Conservation (phyloP, 2,329 filamentous ascomycete genomes). For the Sclerotinia borealis region DNA sequence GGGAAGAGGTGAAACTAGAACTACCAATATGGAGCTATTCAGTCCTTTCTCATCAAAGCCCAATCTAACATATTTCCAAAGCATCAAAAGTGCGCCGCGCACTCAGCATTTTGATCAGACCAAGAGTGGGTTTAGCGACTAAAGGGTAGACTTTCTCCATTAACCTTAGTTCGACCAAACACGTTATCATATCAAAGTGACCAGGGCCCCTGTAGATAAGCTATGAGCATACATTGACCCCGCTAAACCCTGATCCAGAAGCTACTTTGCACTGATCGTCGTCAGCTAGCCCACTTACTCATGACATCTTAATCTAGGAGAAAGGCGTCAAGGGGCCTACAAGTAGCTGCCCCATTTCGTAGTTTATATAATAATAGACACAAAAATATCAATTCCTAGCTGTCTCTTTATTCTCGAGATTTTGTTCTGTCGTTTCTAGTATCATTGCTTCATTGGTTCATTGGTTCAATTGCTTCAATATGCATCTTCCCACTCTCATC, state of each 20-base stretch:
- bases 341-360: neutral
- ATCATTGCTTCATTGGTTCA: neutral
- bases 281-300: neutral
- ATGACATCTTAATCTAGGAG: neutral
- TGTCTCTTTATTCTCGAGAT: neutral
- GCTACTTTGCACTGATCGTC: neutral
- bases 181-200: neutral
- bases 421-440: neutral
- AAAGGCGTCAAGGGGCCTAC: neutral
- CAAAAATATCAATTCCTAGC: fast-evolving
- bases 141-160: neutral
- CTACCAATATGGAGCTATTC: too few species aligned
- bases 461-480: too few species aligned
- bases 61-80: neutral
- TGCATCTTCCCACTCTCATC: neutral
- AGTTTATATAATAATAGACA: neutral
- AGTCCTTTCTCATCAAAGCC: neutral
- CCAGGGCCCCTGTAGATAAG: neutral
- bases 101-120: neutral
- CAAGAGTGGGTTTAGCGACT: neutral
- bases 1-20: neutral
- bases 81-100: too few species aligned
- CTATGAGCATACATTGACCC: neutral
- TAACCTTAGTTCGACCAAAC: neutral
- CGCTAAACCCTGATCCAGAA: neutral